Evolutionary conservation across 1,139 yeast species (phyloP), one percentile per base, ranked within the genome.

Genomic region (Yamadazyma oceani): DNA sequence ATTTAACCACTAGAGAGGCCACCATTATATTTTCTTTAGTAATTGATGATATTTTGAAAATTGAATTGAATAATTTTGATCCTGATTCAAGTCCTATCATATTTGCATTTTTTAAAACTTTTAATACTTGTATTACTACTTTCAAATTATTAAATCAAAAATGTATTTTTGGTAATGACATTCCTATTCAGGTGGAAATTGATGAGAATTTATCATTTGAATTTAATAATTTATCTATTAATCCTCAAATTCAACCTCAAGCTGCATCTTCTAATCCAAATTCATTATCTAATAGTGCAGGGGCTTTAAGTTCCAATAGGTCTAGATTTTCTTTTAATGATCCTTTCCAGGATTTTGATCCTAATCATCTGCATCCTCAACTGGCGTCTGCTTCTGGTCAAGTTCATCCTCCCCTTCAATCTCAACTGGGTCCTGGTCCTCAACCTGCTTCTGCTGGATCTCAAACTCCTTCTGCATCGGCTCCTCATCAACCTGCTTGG

Each of bases 11-110:
- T 23, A 78, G 96, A 54, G 97, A 90, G 59, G 84, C 92, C 14
- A 72, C 79, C 30, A 69, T 86, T 25, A 71, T 90, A 23, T 90
- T 90, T 57, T 77, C 96, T 6, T 71, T 90, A 48, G 95, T 95
- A 14, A 70, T 75, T 40, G 95, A 87, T 50, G 87, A 85, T 48
- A 57, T 81, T 25, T 61, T 61, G 22, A 60, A 68, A 46, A 73
- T 85, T 36, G 95, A 86, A 48, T 60, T 87, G 36, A 64, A 65
- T 31, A 29, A 37, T 9, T 31, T 28, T 2, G 43, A 42, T 13
- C 44, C 44, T 15, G 71, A 70, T 42, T 68, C 61, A 41, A 65
- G 25, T 12, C 32, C 32, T 5, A 31, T 69, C 24, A 68, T 83
- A 25, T 64, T 67, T 42, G 95, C 92, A 5, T 79, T 71, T 51